Evolutionary conservation across 1,139 yeast species (phyloP).

Genomic region (Scheffersomyces titani): DNA sequence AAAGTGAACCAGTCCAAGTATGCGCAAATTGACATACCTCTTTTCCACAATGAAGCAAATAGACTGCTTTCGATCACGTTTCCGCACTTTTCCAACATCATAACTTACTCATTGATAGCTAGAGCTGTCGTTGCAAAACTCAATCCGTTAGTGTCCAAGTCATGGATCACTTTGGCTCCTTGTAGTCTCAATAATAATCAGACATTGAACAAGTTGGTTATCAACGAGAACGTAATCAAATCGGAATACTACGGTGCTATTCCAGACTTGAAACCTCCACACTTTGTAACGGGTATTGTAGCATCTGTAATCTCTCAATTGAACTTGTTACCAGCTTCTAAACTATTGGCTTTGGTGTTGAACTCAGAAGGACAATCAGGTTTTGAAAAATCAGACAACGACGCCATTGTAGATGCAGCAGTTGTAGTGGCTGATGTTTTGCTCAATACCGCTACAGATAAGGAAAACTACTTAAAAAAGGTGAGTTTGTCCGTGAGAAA

Average conservation of each 20-base stretch:
- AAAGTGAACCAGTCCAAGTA: conserved; percentile 24
- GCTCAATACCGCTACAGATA: conserved; percentile 5
- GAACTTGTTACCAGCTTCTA: conserved; percentile 6
- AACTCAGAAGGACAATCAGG: conserved; percentile 64
- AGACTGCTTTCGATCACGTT: conserved; percentile 13
- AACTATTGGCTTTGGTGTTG: conserved; percentile 31
- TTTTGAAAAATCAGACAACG: conserved; percentile 43
- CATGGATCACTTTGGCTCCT: conserved; percentile 39
- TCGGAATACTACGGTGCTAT: conserved; percentile 14
- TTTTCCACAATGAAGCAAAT: conserved; percentile 13
- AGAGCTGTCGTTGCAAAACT: conserved; percentile 16
- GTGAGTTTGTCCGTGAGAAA: conserved; percentile 35
- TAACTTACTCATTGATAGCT: conserved; percentile 35
- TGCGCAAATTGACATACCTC: conserved; percentile 25
- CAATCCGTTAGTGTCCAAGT: conserved; percentile 8
- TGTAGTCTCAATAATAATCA: conserved; percentile 33
- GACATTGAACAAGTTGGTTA: conserved; percentile 27
- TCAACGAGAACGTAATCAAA: conserved; percentile 18
- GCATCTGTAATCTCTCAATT: conserved; percentile 44
- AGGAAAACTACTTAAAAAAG: conserved; percentile 21
- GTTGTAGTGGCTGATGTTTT: conserved; percentile 21
- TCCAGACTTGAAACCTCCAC: conserved; percentile 54
- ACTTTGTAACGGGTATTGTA: conserved; percentile 52
- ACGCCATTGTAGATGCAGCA: conserved; percentile 38
- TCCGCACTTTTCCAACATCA: conserved; percentile 34